Base-by-base conservation (phyloP, 1,139 yeast genomes). In the Candida dubliniensis region DNA sequence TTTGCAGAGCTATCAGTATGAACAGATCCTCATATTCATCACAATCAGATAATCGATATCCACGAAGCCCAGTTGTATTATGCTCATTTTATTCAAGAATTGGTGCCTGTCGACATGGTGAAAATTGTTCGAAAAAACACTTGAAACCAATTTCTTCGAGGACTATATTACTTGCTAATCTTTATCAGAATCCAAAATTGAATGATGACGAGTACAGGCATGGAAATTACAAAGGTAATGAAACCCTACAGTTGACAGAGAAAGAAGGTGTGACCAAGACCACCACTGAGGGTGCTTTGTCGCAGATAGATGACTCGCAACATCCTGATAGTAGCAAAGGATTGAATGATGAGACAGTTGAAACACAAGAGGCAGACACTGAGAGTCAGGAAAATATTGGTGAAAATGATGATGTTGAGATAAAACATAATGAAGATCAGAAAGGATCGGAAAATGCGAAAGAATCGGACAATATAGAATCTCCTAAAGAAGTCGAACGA, bases 51-150 rank as follows among this genome's bases (percentile, higher is more conserved):
- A 30, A 30, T n/a, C 12, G 14, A 30, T 30, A 11, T 14, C 4
- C 12, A n/a, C n/a, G 32, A 30, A 30, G n/a, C 7, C 32, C n/a
- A 13, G 34, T 31, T 12, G 43, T 49, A 26, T 32, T 47, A 11
- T 73, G 81, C 54, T 61, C 72, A 6, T 91, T 91, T 62, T 91
- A 84, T 64, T 74, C 77, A 50, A 87, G 85, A 60, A 87, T 90
- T 34, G 98, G 98, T 1, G 95, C 96, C 0, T 91, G 98, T 60
- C 75, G 97, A 47, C 97, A 91, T 61, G 97, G 97, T 2, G 93
- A 85, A 49, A 85, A 83, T 55, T 91, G 98, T 60, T 84, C 93
- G 10, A 73, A 95, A 55, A 76, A 76, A 46, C 98, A 91, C 60
- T 71, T 78, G 34, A 77, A 78, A 52, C 96, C 97, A 1, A 64